phyloP scores from a whole-genome alignment of 495 filamentous ascomycete species.

The Penicillium samsonianum region DNA sequence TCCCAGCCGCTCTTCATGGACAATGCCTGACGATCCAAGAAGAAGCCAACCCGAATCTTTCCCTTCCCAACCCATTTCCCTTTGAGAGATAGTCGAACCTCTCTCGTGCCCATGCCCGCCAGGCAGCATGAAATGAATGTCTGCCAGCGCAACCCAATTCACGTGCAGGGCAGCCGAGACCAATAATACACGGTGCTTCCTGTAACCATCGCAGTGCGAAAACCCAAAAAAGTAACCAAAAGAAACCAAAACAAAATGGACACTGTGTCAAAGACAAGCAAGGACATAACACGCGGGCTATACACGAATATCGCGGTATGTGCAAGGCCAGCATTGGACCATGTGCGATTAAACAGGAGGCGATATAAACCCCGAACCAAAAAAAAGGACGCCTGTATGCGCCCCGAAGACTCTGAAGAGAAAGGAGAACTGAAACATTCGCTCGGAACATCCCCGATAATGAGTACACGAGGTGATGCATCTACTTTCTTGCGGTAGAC shows the following conservation, averaged over 20 bases:
- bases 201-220: background rate
- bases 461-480: background rate
- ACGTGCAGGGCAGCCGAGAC: background rate
- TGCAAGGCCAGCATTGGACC: background rate
- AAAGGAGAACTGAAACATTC: background rate
- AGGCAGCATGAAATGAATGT: slow-evolving; percentile 20
- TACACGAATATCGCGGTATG: slow-evolving; percentile 8
- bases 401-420: slow-evolving; percentile 5
- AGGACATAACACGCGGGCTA: background rate
- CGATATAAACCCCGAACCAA: slow-evolving; percentile 7
- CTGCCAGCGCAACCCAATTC: slow-evolving; percentile 9
- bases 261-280: slow-evolving; percentile 1
- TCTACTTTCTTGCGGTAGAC: background rate
- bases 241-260: background rate
- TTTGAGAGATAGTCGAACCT: slow-evolving; percentile 12
- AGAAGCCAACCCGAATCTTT: slow-evolving; percentile 13
- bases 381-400: slow-evolving; percentile 3
- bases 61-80: slow-evolving; percentile 11
- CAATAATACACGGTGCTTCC: slow-evolving; percentile 10
- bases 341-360: slow-evolving; percentile 13
- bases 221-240: background rate
- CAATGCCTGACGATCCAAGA: slow-evolving; percentile 26
- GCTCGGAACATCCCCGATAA: background rate
- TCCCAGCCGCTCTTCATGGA: slow-evolving; percentile 16
- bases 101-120: slow-evolving; percentile 27